These are phyloP conservation scores for Pseudopyricularia javanii DNA, from an alignment of 2,329 filamentous ascomycete genomes.

Conservation along the genomic window DNA sequence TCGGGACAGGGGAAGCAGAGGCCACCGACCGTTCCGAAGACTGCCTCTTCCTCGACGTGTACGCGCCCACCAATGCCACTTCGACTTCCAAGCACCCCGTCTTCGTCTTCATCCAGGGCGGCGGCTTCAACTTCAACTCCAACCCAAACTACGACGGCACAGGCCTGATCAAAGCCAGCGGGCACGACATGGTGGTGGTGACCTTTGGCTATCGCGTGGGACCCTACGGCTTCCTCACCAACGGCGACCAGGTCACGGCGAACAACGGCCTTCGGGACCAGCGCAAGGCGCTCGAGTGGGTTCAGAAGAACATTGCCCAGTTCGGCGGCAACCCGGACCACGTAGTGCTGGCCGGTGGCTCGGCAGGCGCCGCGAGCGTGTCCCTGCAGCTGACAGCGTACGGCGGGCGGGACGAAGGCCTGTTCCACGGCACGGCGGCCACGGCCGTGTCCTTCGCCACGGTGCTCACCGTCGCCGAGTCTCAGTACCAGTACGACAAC, in stretches of 20 bases:
- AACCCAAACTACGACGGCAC: slow-evolving; percentile 41
- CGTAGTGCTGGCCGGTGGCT: slow-evolving; percentile 38
- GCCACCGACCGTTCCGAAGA: slow-evolving; percentile 37
- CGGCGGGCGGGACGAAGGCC: slow-evolving; percentile 29
- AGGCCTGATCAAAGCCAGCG: slow-evolving; percentile 41
- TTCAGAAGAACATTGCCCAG: slow-evolving; percentile 39
- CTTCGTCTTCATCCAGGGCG: slow-evolving; percentile 35
- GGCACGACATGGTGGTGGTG: slow-evolving; percentile 38
- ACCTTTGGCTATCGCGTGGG: slow-evolving; percentile 68
- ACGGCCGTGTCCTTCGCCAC: slow-evolving; percentile 40
- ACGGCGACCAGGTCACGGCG: slow-evolving; percentile 25
- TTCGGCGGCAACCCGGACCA: slow-evolving; percentile 10
- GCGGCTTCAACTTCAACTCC: slow-evolving; percentile 34
- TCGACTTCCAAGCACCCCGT: slow-evolving; percentile 31
- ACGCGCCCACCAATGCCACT: slow-evolving; percentile 38
- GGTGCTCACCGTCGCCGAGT: slow-evolving; percentile 29
- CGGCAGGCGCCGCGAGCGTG: slow-evolving; percentile 56
- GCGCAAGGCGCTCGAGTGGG: slow-evolving; percentile 45
- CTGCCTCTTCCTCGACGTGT: slow-evolving; percentile 58
- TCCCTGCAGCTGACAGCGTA: slow-evolving; percentile 49
- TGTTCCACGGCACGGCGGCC: slow-evolving; percentile 38
- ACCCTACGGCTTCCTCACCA: slow-evolving; percentile 57
- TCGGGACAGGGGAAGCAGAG: slow-evolving; percentile 14
- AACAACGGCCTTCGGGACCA: slow-evolving; percentile 56
- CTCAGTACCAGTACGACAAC: slow-evolving; percentile 39